phyloP scores from a whole-genome alignment of 371 early-diverging fungal species.

The Capillidium rhysosporum region DNA sequence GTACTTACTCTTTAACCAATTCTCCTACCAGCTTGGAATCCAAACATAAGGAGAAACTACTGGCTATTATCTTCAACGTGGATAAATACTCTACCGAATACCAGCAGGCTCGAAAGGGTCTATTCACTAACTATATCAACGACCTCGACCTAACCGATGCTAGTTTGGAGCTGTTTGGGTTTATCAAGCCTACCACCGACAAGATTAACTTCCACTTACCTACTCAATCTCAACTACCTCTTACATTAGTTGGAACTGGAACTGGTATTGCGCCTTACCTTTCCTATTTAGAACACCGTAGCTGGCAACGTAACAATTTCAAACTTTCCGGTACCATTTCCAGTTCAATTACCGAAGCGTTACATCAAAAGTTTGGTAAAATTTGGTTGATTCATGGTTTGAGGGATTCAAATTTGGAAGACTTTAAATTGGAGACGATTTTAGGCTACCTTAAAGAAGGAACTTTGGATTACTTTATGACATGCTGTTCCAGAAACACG shows the following conservation, averaged over 20 bases:
- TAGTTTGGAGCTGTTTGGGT: conserved; percentile 53
- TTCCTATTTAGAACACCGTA: conserved; percentile 52
- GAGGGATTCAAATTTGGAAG: conserved; percentile 18
- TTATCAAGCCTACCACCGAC: not conserved
- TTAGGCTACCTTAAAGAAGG: conserved; percentile 25
- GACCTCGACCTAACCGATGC: conserved; percentile 21
- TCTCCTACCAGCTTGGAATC: conserved; percentile 28
- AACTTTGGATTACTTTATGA: conserved; percentile 27
- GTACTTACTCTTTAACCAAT: conserved; percentile 70
- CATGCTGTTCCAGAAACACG: conserved; percentile 35
- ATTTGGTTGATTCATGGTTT: conserved; percentile 59
- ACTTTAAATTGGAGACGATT: conserved; percentile 41
- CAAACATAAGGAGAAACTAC: conserved; percentile 5
- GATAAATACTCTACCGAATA: conserved; percentile 34
- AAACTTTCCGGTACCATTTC: conserved; percentile 19
- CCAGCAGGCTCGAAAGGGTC: conserved; percentile 32
- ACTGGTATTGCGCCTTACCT: conserved; percentile 83
- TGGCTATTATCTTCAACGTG: conserved; percentile 71
- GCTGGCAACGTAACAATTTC: conserved; percentile 19
- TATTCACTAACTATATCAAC: conserved; percentile 27
- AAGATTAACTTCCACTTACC: conserved; percentile 31
- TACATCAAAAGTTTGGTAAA: conserved; percentile 15
- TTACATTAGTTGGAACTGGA: conserved; percentile 67
- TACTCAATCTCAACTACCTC: conserved; percentile 21
- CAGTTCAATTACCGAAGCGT: conserved; percentile 14